Evolutionary conservation across 2,329 filamentous ascomycete species (phyloP), one percentile per base, ranked within the genome.

Genomic region (Botrytis sinoallii): DNA sequence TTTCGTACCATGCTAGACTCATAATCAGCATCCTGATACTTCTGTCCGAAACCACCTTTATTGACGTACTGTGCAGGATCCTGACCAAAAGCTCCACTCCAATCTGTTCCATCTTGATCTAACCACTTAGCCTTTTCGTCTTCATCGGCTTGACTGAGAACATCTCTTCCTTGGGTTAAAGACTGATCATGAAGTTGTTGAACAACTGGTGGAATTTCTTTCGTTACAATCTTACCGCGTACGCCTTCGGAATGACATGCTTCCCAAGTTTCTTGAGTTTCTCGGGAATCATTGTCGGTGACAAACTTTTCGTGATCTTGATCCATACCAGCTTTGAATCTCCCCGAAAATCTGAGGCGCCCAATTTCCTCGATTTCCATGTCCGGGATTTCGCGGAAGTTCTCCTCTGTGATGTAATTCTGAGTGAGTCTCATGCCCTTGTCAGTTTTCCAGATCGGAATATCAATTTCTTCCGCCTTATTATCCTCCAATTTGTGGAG

Each of bases 241-340:
- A 97, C 93, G 20, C 95, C 95, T 82, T 98, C 95, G 0, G 94
- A 90, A 59, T 92, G 89, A 81, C 95, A 98, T 0, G 94, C 93
- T 82, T 98, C 94, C 94, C 95, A 98, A 0, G 92, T 93, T 84
- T 98, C 95, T 76, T 93, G 97, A 0, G 95, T 98, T 85, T 98
- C 96, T 46, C 95, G 91, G 1, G 92, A 91, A 81, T 97, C 91
- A 79, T 97, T 97, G 82, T 97, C 93, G 66, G 90, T 88, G 35
- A 97, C 91, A 78, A 97, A 98, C 1, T 86, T 87, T 77, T 93
- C 88, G 81, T 98, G 96, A 29, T 93, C 92, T 71, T 93, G 90
- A 81, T 98, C 95, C 67, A 93, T 97, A 22, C 95, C 95, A 0
- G 95, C 91, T 76, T 96, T 97, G 85, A 98, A 98, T 20, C 90